Conservation (phyloP, 257 asterid species). For the Jacaranda mimosifolia region DNA sequence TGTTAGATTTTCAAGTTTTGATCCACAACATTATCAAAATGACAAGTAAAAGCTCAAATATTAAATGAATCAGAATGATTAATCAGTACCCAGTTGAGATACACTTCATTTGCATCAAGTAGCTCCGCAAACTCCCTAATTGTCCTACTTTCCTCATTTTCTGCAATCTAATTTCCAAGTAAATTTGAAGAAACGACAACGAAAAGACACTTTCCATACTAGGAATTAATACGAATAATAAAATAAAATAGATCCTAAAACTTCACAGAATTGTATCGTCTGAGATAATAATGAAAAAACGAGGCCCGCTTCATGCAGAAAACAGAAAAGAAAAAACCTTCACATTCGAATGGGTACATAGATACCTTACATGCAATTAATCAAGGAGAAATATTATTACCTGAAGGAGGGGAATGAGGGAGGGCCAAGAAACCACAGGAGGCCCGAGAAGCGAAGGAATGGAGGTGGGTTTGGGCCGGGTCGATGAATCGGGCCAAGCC, state of each 20-base stretch:
- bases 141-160: slow-evolving; percentile 65
- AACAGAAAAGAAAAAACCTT: background rate
- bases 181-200: slow-evolving; percentile 41
- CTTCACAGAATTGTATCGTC: background rate
- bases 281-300: background rate
- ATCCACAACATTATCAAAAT: slow-evolving; percentile 1
- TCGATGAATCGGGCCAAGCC: slow-evolving; percentile 69
- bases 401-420: slow-evolving; percentile 71
- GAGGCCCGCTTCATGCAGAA: background rate
- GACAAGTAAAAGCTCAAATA: background rate
- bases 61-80: background rate
- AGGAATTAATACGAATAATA: background rate
- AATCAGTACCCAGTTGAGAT: slow-evolving; percentile 47
- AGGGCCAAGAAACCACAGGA: slow-evolving; percentile 80
- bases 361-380: background rate
- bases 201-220: background rate
- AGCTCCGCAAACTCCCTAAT: slow-evolving; percentile 80
- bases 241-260: background rate
- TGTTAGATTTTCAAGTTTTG: slow-evolving; percentile 31
- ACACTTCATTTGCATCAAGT: slow-evolving; percentile 71
- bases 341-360: background rate
- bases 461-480: slow-evolving; percentile 72
- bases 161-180: slow-evolving; percentile 69
- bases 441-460: slow-evolving; percentile 78
- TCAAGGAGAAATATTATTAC: slow-evolving; percentile 41